Base-by-base conservation (phyloP, 805 yeast genomes). In the Sungouiozyma intestinalis region DNA sequence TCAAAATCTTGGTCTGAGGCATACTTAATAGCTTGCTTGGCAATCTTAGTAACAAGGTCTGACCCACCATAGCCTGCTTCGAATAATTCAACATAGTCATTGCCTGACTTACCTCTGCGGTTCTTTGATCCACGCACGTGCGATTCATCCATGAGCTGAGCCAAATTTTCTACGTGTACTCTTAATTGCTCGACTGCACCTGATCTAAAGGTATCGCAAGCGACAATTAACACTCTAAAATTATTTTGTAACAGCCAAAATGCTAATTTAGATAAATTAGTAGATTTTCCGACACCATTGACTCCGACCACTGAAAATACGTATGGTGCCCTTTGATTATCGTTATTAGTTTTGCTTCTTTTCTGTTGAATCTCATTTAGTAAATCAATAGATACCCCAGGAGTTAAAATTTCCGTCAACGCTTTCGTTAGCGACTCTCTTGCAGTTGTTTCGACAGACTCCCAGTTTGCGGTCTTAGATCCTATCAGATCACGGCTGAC, bases 131-230 rank as follows among this genome's bases (percentile, higher is more conserved):
- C 64, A 39, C 65, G 57, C 21, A 63, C 53, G 35, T 60, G 63
- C 15, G 68, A 60, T 17, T 63, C 64, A 38, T 71, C 74, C 27
- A 85, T 79, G 35, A 88, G 68, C 47, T 77, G 77, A 41, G 79
- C 75, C 48, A 90, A 68, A 54, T 92, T 85, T 47, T 80, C 79
- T 2, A 90, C 97, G 64, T 90, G 98, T 2, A 88, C 95, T 51
- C 92, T 78, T 46, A 90, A 69, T 65, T 90, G 98, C 61, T 90
- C 97, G n/a, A 90, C 97, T 1, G 98, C 98, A 40, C 98, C 98
- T 1, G 96, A 85, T 63, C 98, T 74, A 66, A 90, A 90, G 0
- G 98, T 92, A 66, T 90, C 98, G 66, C 97, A 90, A 0, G 98
- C 98, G 17, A 95, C 94, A 53, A 90, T 83, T 40, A 90, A 69